A percentile compares a stretch with the other conserved stretches of the same genome.
Evolutionary conservation across 2,329 filamentous ascomycete species (phyloP).

Genomic region (Grosmannia huntii): DNA sequence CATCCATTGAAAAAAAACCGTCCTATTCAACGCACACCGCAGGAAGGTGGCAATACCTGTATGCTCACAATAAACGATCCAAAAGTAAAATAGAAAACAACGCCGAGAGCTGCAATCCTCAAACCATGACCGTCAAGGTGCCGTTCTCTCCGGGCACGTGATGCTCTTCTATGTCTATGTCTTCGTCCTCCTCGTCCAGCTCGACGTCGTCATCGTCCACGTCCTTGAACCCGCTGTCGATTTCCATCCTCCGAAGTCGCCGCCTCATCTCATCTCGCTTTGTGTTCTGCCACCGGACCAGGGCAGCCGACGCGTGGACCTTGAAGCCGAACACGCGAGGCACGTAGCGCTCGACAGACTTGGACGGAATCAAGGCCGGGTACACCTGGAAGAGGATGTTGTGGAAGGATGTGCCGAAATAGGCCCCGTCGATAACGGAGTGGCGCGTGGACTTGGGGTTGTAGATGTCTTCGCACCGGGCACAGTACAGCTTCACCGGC

Average conservation of each 20-base stretch:
- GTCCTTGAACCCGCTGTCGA: conserved; percentile 72
- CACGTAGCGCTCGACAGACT: conserved; percentile 74
- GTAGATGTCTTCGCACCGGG: conserved; percentile 95
- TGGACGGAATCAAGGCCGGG: conserved; percentile 74
- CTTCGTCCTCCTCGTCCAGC: conserved; percentile 39
- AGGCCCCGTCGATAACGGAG: conserved; percentile 89
- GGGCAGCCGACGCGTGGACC: conserved; percentile 76
- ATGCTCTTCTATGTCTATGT: conserved; percentile 11
- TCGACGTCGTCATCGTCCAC: conserved; percentile 48
- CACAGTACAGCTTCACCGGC: conserved; percentile 93
- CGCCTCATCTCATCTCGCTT: conserved; percentile 73
- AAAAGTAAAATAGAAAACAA: background rate
- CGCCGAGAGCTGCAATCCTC: background rate
- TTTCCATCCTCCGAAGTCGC: conserved; percentile 54
- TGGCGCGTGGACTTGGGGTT: conserved; percentile 97
- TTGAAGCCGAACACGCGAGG: conserved; percentile 89
- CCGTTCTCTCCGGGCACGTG: background rate
- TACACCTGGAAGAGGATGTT: conserved; percentile 99
- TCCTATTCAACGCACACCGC: background rate
- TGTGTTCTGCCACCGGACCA: conserved; percentile 82
- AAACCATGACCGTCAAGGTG: background rate
- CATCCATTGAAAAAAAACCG: background rate
- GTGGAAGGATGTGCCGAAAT: conserved; percentile 96
- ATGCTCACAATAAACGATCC: background rate
- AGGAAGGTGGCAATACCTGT: background rate